Evolutionary conservation across 768 basidiomycete genomes (phyloP).

Genomic region (Russula virescens): DNA sequence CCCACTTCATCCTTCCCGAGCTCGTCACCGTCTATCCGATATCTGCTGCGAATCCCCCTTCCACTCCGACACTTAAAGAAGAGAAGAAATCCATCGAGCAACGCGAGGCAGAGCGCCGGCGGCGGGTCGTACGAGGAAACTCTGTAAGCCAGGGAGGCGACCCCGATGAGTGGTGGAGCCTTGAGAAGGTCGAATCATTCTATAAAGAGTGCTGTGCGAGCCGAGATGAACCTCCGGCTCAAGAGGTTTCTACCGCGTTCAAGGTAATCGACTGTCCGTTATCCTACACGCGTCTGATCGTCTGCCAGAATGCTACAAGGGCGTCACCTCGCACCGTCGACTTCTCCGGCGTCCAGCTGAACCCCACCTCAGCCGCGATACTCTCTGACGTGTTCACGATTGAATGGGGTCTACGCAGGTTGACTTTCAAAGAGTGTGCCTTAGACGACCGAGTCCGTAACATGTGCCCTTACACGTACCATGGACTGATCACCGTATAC

Average conservation of each 20-base stretch:
- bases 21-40: slow-evolving; percentile 90
- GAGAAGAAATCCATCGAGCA: slow-evolving; percentile 80
- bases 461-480: background rate
- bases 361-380: slow-evolving; percentile 61
- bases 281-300: slow-evolving; percentile 6
- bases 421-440: slow-evolving; percentile 82
- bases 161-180: slow-evolving; percentile 74
- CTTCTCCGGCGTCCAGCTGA: slow-evolving; percentile 75
- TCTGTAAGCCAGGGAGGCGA: slow-evolving; percentile 29
- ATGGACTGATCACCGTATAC: slow-evolving; percentile 6
- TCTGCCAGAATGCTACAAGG: slow-evolving; percentile 43
- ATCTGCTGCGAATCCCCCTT: slow-evolving; percentile 76
- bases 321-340: slow-evolving; percentile 67
- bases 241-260: slow-evolving; percentile 59
- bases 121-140: slow-evolving; percentile 57
- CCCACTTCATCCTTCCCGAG: slow-evolving; percentile 86
- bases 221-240: slow-evolving; percentile 65
- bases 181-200: slow-evolving; percentile 79
- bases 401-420: slow-evolving; percentile 87
- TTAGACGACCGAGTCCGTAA: slow-evolving; percentile 70
- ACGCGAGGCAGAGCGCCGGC: slow-evolving; percentile 61
- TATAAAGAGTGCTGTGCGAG: slow-evolving; percentile 82
- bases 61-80: slow-evolving; percentile 68
- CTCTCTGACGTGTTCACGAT: slow-evolving; percentile 88
- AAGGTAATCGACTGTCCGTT: slow-evolving; percentile 41